Base-by-base conservation (phyloP, 2,329 filamentous ascomycete species). In the Chaetomiaceae sp. region DNA sequence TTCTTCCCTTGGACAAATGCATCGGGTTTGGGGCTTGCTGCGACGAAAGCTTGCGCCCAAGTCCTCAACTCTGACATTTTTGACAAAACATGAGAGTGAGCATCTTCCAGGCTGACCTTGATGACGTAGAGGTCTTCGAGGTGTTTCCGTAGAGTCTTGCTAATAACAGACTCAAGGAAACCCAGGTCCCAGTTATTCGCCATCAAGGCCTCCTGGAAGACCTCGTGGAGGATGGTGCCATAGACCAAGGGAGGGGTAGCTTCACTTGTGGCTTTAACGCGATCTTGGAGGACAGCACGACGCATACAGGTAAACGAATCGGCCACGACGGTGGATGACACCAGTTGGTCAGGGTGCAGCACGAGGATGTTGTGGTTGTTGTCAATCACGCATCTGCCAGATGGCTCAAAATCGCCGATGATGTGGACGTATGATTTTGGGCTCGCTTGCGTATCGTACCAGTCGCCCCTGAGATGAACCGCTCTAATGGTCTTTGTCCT, bases 311-410 rank as follows among this genome's bases (percentile, higher is more conserved):
- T 86, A 67, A 97, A 96, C 0, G 94, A 96, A 69, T 99, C 94
- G n/a, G 90, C 91, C 38, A 99, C 87, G 5, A 95, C 90, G 0
- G 94, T 97, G 2, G 94, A 87, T 2, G 94, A 97, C 48, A 99
- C 87, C 30, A 99, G 80, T 70, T 97, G 91, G 65, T 99, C 94
- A 0, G 94, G 94, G 65, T 99, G 91, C 13, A 99, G 73, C 53
- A 99, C 90, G 46, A 99, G 74, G 69, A 97, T 87, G 62, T 91
- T 90, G 45, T 86, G 78, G 2, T 80, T 76, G 67, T 97, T 90
- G 65, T 95, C 87, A 57, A 97, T 79, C 42, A 95, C 73, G 66
- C 91, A 95, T 66, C 85, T 82, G 1, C 89, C 88, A 14, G 73
- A 77, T 1, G 71, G 61, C 53, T 86, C 79, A 62, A 95, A 96